Conservation (phyloP, 306 rosid species). For the Adenanthera pavonina region DNA sequence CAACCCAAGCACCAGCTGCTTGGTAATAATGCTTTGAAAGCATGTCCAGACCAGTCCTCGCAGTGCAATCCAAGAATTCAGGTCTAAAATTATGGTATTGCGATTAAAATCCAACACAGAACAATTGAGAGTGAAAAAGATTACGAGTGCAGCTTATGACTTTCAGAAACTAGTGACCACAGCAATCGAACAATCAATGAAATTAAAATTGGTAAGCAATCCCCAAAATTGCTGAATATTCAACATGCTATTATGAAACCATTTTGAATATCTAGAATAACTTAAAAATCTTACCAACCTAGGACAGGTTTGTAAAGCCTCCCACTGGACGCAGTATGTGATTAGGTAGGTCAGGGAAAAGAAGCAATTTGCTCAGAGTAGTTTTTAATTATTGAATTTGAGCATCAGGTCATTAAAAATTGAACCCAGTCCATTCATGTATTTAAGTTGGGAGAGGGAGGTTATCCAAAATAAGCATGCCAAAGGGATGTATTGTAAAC, state of each 20-base stretch:
- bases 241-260: background rate
- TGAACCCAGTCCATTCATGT: background rate
- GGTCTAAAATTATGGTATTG: constrained; percentile 71
- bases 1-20: constrained; percentile 96
- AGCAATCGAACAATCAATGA: background rate
- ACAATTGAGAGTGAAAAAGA: constrained; percentile 19
- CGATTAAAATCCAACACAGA: constrained; percentile 40
- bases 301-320: background rate
- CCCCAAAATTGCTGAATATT: background rate
- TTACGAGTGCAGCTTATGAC: background rate
- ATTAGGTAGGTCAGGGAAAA: background rate
- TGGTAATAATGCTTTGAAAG: constrained; percentile 96
- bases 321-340: background rate
- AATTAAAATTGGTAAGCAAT: background rate
- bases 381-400: background rate
- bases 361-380: background rate
- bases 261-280: constrained; percentile 3
- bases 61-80: constrained; percentile 94
- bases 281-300: background rate
- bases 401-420: background rate
- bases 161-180: background rate
- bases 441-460: background rate
- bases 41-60: constrained; percentile 96
- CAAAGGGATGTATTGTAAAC: background rate
- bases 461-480: background rate